A percentile compares a stretch with the other conserved stretches of the same genome.
Evolutionary conservation across 495 filamentous ascomycete species (phyloP).

Genomic region (Penicillium odoratum): DNA sequence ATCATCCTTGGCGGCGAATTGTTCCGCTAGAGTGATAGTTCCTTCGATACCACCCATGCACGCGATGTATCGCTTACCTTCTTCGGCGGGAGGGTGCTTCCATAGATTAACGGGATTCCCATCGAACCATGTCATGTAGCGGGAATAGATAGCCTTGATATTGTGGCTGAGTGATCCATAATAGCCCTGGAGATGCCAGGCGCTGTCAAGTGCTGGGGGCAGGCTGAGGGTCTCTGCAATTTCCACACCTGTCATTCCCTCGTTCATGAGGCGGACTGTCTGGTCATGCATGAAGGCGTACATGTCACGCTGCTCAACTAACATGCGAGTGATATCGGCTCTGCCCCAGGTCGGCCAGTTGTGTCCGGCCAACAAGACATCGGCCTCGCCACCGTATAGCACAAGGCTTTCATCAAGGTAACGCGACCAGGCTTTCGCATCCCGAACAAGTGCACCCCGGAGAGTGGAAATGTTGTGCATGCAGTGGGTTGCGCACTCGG

Average conservation of each 20-base stretch:
- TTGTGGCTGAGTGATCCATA: constrained; percentile 41
- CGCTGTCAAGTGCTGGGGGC: constrained; percentile 21
- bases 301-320: constrained; percentile 33
- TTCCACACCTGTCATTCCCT: constrained; percentile 25
- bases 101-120: constrained; percentile 37
- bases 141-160: constrained; percentile 39
- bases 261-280: constrained; percentile 32
- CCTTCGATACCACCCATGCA: constrained; percentile 24
- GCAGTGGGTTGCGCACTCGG: constrained; percentile 26
- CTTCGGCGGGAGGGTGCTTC: constrained; percentile 29
- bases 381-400: constrained; percentile 13
- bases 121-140: constrained; percentile 42
- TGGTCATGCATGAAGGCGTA: constrained; percentile 40
- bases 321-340: constrained; percentile 13
- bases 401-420: constrained; percentile 21
- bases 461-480: constrained; percentile 31
- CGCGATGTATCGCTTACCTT: constrained; percentile 26
- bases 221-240: constrained; percentile 33
- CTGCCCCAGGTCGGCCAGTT: constrained; percentile 35
- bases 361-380: constrained; percentile 24
- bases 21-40: constrained; percentile 6
- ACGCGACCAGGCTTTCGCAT: constrained; percentile 21
- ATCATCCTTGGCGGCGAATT: background rate
- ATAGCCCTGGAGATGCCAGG: constrained; percentile 31
- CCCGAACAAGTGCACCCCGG: constrained; percentile 25